Evolutionary conservation across 148 eudicot genomes (phyloP).

Genomic region (Rhododendron williamsianum): DNA sequence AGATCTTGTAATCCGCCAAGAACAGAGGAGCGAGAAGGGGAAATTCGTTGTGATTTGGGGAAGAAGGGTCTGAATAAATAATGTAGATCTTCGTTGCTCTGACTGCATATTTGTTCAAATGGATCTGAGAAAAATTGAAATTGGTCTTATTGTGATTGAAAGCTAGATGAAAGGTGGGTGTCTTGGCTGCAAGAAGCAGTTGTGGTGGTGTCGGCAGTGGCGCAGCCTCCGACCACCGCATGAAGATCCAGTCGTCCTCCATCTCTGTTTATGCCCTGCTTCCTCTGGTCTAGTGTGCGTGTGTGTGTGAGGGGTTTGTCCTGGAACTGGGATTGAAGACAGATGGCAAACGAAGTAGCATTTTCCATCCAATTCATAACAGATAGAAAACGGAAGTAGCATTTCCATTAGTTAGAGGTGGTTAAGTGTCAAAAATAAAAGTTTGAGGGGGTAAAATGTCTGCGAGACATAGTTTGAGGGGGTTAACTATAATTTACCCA

Average conservation of each 20-base stretch:
- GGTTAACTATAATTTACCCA: no score
- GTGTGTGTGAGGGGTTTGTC: no score
- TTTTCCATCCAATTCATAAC: no score
- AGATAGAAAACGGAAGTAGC: no score
- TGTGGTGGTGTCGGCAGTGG: constrained; percentile 32
- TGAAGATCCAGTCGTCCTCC: constrained; percentile 78
- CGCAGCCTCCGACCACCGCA: constrained; percentile 74
- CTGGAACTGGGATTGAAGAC: no score
- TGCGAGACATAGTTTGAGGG: no score
- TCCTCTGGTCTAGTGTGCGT: neutral
- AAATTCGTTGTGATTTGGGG: constrained; percentile 16
- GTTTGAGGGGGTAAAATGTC: no score
- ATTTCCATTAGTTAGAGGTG: no score
- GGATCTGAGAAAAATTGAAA: constrained; percentile 29
- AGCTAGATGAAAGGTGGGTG: neutral
- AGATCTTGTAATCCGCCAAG: constrained; percentile 34
- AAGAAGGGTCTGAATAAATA: constrained; percentile 43
- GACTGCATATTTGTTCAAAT: constrained; percentile 16
- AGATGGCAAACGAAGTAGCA: no score
- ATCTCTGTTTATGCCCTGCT: constrained; percentile 18
- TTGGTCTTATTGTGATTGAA: constrained; percentile 8
- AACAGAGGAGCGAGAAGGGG: constrained; percentile 39
- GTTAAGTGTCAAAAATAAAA: no score
- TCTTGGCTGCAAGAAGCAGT: constrained; percentile 29
- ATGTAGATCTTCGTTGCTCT: constrained; percentile 24